A percentile compares a stretch with the other conserved stretches of the same genome.
These are phyloP conservation scores for Centrapalus pauciflorus DNA, from an alignment of 129 eudicot species.

Conservation along the genomic window DNA sequence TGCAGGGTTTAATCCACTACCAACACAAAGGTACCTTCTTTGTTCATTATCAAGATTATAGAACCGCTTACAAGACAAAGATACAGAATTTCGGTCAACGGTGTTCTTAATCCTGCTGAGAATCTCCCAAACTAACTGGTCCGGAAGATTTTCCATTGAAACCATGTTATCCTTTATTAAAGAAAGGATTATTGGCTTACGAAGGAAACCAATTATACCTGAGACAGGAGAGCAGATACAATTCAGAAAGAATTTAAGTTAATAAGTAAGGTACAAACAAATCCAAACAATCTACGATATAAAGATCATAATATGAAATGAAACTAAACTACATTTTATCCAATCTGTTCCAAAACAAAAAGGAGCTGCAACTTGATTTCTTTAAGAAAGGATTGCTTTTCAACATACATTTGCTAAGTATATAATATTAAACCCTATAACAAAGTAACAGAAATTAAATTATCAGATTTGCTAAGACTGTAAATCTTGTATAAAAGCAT, in stretches of 20 bases:
- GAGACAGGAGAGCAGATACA: slow-evolving; percentile 13
- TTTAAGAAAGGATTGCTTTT: background rate
- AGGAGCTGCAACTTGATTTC: background rate
- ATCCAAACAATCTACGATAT: background rate
- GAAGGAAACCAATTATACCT: slow-evolving; percentile 14
- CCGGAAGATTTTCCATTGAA: slow-evolving; percentile 69
- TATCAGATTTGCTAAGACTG: no score
- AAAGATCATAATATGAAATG: background rate
- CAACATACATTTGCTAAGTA: background rate
- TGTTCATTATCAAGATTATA: slow-evolving; percentile 57
- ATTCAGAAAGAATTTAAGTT: background rate
- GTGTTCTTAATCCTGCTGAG: slow-evolving; percentile 39
- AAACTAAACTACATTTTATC: background rate
- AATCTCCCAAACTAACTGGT: slow-evolving; percentile 62
- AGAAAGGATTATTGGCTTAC: no score
- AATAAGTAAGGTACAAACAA: background rate
- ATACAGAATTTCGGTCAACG: slow-evolving; percentile 51
- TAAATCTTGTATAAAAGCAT: background rate
- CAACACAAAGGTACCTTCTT: slow-evolving; percentile 55
- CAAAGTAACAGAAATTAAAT: background rate
- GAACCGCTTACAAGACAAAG: slow-evolving; percentile 64
- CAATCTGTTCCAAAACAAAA: background rate
- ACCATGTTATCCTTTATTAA: slow-evolving; percentile 7
- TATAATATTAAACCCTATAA: background rate
- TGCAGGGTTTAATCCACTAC: slow-evolving; percentile 81